Conservation (phyloP, 1,284 basidiomycete genomes). For the Phellinidium pouzarii region DNA sequence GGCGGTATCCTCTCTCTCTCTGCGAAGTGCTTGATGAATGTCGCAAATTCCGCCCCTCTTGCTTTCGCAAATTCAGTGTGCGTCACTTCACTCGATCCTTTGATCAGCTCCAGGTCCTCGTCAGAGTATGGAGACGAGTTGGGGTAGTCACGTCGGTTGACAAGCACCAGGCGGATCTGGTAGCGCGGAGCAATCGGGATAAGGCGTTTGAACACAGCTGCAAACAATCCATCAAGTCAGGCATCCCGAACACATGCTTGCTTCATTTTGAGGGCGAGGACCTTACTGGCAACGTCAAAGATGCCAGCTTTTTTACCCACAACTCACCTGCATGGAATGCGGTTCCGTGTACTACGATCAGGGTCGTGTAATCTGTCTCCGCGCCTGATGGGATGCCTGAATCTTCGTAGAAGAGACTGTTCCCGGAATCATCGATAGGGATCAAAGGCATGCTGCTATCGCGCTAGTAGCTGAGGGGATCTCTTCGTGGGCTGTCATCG, state of each 20-base stretch:
- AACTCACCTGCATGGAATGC: slow-evolving; percentile 21
- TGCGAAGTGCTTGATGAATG: slow-evolving; percentile 20
- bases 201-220: slow-evolving; percentile 23
- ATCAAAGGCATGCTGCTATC: slow-evolving; percentile 19
- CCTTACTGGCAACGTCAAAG: too few relatives aligned
- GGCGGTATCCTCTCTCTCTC: slow-evolving; percentile 15
- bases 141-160: slow-evolving; percentile 24
- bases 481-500: too few relatives aligned
- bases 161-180: slow-evolving; percentile 20
- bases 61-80: slow-evolving; percentile 8
- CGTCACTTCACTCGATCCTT: background rate
- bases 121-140: slow-evolving; percentile 22
- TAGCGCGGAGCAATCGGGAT: slow-evolving; percentile 18
- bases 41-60: slow-evolving; percentile 18
- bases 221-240: background rate
- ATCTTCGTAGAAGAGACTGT: slow-evolving; percentile 23
- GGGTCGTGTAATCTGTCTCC: slow-evolving; percentile 20
- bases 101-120: slow-evolving; percentile 15
- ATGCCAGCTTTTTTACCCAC: background rate
- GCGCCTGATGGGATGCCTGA: slow-evolving; percentile 16
- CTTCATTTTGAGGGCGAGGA: too few relatives aligned
- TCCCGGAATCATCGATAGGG: slow-evolving; percentile 17
- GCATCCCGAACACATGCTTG: background rate
- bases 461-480: background rate
- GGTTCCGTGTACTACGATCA: slow-evolving; percentile 23